phyloP scores from a whole-genome alignment of 495 filamentous ascomycete genomes.

The Amniculicola lignicola region DNA sequence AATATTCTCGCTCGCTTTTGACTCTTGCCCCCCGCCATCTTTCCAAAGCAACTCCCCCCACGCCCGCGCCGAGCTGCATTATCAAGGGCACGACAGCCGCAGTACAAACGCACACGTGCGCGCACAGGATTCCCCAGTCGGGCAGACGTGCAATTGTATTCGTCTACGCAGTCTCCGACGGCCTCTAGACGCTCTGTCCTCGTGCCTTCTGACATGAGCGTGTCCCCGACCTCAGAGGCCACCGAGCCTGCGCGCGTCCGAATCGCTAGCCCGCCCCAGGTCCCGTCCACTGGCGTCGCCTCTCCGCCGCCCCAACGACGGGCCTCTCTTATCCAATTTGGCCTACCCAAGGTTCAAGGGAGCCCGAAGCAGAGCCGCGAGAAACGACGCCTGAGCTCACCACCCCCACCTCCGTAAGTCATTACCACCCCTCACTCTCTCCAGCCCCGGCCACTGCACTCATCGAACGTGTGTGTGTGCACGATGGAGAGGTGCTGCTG shows the following conservation, averaged over 20 bases:
- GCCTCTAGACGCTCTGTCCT: slow-evolving; percentile 28
- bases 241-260: neutral
- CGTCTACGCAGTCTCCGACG: slow-evolving; percentile 25
- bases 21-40: too few species aligned
- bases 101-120: too few species aligned
- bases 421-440: neutral
- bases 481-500: too few species aligned
- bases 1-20: too few species aligned
- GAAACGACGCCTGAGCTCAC: slow-evolving; percentile 32
- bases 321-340: slow-evolving; percentile 18
- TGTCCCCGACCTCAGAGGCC: slow-evolving; percentile 30
- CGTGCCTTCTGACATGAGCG: slow-evolving; percentile 34
- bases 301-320: slow-evolving; percentile 18
- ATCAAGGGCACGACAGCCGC: too few species aligned
- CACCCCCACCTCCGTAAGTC: slow-evolving; percentile 41
- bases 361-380: slow-evolving; percentile 26
- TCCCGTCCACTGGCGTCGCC: slow-evolving; percentile 6
- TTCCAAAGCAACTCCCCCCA: too few species aligned
- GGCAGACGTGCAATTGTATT: slow-evolving; percentile 22
- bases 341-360: slow-evolving; percentile 23
- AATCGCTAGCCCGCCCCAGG: slow-evolving; percentile 25
- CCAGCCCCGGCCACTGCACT: neutral
- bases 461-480: too few species aligned
- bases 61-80: too few species aligned
- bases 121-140: slow-evolving; percentile 28